A percentile compares a stretch with the other conserved stretches of the same genome.
Conservation (phyloP, 2,329 filamentous ascomycete species). For the Venturia asperata region DNA sequence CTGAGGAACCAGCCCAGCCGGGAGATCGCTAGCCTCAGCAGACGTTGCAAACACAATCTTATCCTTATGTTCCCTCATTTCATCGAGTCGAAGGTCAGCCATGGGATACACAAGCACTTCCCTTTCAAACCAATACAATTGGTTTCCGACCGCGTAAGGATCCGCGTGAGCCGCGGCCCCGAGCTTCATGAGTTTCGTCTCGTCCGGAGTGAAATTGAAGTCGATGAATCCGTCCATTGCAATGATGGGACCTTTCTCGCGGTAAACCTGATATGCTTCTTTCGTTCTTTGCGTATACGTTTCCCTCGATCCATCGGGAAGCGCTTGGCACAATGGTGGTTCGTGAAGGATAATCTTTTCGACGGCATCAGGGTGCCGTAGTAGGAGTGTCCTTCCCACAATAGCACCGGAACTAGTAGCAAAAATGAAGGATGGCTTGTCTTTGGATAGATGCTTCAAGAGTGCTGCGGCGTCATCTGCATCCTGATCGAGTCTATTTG, state of each 20-base stretch:
- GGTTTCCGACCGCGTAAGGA: conserved; percentile 18
- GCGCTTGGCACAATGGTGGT: conserved; percentile 21
- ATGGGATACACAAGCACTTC: conserved; percentile 22
- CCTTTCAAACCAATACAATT: conserved; percentile 22
- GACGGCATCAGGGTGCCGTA: conserved; percentile 18
- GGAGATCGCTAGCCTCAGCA: conserved; percentile 16
- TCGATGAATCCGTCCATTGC: conserved; percentile 21
- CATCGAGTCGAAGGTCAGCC: conserved; percentile 15
- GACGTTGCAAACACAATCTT: conserved; percentile 21
- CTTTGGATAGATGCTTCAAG: conserved; percentile 20
- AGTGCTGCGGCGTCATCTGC: conserved; percentile 28
- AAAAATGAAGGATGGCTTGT: conserved; percentile 20
- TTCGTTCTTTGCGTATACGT: conserved; percentile 6
- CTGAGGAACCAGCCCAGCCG: conserved; percentile 15
- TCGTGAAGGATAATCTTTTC: conserved; percentile 22
- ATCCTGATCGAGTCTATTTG: conserved; percentile 27
- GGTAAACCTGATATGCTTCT: conserved; percentile 21
- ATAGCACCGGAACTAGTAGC: conserved; percentile 23
- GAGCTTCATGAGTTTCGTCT: conserved; percentile 4
- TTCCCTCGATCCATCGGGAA: conserved; percentile 18
- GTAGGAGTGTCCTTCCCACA: conserved; percentile 21
- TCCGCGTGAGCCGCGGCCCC: conserved; percentile 5
- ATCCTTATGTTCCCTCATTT: conserved; percentile 15
- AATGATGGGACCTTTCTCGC: conserved; percentile 19
- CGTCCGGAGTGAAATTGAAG: conserved; percentile 8